phyloP scores from a whole-genome alignment of 805 yeast species.

The Cyberlindnera japonica region DNA sequence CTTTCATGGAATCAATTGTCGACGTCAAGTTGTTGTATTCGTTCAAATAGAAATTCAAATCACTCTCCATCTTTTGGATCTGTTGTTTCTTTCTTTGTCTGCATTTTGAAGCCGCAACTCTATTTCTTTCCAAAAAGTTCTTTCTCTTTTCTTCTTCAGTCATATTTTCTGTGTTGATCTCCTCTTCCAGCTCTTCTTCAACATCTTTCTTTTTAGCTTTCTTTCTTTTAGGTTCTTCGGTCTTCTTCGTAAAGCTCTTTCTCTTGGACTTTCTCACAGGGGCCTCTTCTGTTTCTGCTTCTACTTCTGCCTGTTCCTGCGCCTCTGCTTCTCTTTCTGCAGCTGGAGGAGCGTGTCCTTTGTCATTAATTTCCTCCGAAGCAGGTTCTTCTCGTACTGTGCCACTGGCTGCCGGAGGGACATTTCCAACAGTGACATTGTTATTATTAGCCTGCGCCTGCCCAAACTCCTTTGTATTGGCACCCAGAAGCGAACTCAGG shows the following conservation, averaged over 20 bases:
- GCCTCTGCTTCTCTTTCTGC: not conserved
- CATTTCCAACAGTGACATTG: conserved; percentile 2
- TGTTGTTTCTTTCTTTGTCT: conserved; percentile 91
- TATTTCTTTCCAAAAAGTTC: conserved; percentile 80
- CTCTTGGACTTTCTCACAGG: not conserved
- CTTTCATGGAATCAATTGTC: conserved; percentile 56
- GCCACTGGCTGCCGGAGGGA: not conserved
- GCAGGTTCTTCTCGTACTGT: conserved; percentile 6
- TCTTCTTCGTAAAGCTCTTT: conserved; percentile 6
- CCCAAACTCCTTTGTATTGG: conserved; percentile 17
- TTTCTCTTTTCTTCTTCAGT: conserved; percentile 73
- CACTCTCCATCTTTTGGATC: conserved; percentile 77
- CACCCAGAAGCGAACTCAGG: conserved; percentile 28
- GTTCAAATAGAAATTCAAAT: conserved; percentile 61
- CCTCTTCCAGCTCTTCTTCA: not conserved
- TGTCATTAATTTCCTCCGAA: not conserved
- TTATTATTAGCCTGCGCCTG: conserved; percentile 14
- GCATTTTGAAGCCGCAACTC: conserved; percentile 94
- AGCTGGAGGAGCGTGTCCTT: not conserved
- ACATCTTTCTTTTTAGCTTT: not conserved
- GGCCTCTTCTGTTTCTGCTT: too few species aligned
- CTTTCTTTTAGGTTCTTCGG: conserved; percentile 5
- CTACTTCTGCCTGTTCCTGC: too few species aligned
- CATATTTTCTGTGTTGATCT: conserved; percentile 27
- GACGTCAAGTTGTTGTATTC: conserved; percentile 65